Evolutionary conservation across 1,139 yeast species (phyloP).

Genomic region (Pichia sp.): DNA sequence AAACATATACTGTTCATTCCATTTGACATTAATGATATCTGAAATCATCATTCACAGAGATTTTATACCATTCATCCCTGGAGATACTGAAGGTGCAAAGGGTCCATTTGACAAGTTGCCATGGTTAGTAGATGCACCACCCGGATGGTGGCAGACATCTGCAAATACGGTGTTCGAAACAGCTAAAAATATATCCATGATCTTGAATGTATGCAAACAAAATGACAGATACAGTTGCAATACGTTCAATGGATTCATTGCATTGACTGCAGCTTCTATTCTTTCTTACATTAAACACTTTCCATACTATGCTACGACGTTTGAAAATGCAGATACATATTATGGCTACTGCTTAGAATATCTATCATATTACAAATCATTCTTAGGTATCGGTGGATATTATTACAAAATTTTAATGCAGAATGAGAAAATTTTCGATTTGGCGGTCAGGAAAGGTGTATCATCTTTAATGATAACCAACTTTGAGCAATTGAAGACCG

Average conservation of each 20-base stretch:
- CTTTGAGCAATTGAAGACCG: conserved; percentile 21
- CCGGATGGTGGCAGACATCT: conserved; percentile 21
- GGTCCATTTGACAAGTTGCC: conserved; percentile 15
- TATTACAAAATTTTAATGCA: conserved; percentile 4
- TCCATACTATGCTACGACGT: neutral
- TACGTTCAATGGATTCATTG: conserved; percentile 19
- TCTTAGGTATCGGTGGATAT: conserved; percentile 1
- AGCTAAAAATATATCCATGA: conserved; percentile 11
- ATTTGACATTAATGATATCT: conserved; percentile 14
- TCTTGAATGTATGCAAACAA: conserved; percentile 12
- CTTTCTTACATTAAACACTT: conserved; percentile 7
- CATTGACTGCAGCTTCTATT: conserved; percentile 20
- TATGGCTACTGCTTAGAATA: conserved; percentile 3
- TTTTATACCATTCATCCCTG: conserved; percentile 23
- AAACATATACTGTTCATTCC: conserved; percentile 18
- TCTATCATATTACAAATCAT: neutral
- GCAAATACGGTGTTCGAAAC: conserved; percentile 13
- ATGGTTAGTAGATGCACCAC: conserved; percentile 10
- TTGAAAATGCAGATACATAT: neutral
- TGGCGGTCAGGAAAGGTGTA: conserved; percentile 2
- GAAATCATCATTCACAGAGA: conserved; percentile 17
- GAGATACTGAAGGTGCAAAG: conserved; percentile 17
- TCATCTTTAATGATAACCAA: conserved; percentile 6
- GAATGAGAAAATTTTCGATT: conserved; percentile 5
- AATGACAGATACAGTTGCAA: conserved; percentile 14